Base-by-base conservation (phyloP, 139 green algal species). In the Diplosphaera chodatii region DNA sequence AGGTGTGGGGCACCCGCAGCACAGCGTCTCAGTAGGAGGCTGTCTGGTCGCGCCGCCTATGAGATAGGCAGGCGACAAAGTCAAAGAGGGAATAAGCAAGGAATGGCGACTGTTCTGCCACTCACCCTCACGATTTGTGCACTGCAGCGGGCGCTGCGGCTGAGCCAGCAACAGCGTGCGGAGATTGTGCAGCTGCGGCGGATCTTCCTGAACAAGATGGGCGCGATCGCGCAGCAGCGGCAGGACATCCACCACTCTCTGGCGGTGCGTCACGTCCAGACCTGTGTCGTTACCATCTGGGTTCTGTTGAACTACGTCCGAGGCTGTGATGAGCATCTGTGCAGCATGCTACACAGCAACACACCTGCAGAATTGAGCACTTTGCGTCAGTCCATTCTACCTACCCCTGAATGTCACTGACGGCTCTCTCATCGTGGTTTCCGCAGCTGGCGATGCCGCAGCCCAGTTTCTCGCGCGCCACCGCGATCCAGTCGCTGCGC, bases 201-300 rank as follows among this genome's bases (percentile, higher is more conserved):
- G 23, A 63, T 83, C 1, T 81, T 83, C 67, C 69, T 81, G 22
- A 40, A 65, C 34, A 75, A 78, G 71, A 67, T 83, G 63, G 55
- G 13, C 25, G 32, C 29, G 55, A 78, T 83, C 22, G 70, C 66
- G 8, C 70, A 55, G 3, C 67, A 76, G 63, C 70, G 78, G 18
- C 62, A 30, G 32, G 71, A 78, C 8, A 68, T 75, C 48, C 27
- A 63, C 64, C 21, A 28, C 21, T 64, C 59, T 28, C 66, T 78
- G 34, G 67, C 34, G 56, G 73, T 67, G 66, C 6, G 65, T 34
- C 1, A 0, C 8, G 13, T 20, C 67, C n/a, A 41, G n/a, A 27
- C 55, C 41, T 31, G 40, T 28, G 32, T 32, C 1, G 25, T 71
- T 32, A 62, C 40, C 15, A 63, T 48, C 31, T n/a, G n/a, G n/a